A percentile compares a stretch with the other conserved stretches of the same genome.
Conservation (phyloP, 2,329 filamentous ascomycete species). For the Cladophialophora bantiana region DNA sequence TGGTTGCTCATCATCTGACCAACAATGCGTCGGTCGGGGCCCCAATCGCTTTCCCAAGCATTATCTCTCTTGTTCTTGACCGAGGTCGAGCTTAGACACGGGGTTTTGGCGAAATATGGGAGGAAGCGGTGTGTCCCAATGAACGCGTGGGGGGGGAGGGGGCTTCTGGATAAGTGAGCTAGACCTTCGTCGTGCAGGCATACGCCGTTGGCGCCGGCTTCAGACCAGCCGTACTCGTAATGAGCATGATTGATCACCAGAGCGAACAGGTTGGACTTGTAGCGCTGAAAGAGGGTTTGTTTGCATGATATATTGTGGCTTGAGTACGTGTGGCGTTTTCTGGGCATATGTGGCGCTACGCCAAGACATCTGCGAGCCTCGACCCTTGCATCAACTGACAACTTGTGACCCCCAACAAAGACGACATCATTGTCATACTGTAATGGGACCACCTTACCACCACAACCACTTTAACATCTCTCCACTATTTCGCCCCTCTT, state of each 20-base stretch:
- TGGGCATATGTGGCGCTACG: not conserved
- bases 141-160: constrained; percentile 5
- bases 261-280: no score
- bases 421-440: constrained; percentile 1
- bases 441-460: not conserved
- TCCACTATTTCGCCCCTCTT: not conserved
- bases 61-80: not conserved
- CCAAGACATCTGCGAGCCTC: not conserved
- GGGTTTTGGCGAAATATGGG: not conserved
- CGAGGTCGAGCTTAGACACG: not conserved
- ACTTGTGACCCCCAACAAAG: not conserved
- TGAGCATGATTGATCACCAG: no score
- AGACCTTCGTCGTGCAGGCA: not conserved
- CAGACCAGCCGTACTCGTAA: no score
- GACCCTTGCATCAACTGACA: not conserved
- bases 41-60: not conserved
- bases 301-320: not conserved
- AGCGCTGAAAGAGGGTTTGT: no score
- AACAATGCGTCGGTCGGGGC: not conserved
- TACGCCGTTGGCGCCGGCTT: no score
- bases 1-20: constrained; percentile 3
- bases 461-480: not conserved
- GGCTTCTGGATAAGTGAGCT: not conserved
- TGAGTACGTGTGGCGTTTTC: not conserved
- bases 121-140: not conserved